Conservation (phyloP, 2,329 filamentous ascomycete genomes). For the Neoarthrinium moseri region DNA sequence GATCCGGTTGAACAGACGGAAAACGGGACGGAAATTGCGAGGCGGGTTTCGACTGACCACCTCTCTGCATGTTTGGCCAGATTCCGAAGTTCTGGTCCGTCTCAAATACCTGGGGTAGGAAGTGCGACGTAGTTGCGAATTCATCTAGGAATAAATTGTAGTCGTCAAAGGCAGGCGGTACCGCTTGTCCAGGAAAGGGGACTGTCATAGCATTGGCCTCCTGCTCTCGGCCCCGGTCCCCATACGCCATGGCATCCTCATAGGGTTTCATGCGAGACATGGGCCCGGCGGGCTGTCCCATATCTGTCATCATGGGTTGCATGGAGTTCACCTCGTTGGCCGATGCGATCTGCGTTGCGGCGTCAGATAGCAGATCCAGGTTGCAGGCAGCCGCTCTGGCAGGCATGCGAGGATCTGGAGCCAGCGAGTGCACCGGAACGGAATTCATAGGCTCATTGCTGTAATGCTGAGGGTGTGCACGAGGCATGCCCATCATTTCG, state of each 20-base stretch:
- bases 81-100: slow-evolving; percentile 50
- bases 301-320: slow-evolving; percentile 47
- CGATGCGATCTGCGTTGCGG: slow-evolving; percentile 51
- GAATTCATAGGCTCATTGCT: slow-evolving; percentile 38
- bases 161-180: slow-evolving; percentile 47
- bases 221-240: slow-evolving; percentile 45
- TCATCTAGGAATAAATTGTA: slow-evolving; percentile 62
- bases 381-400: slow-evolving; percentile 51
- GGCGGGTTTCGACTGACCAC: slow-evolving; percentile 44
- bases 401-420: slow-evolving; percentile 46
- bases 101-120: slow-evolving; percentile 54
- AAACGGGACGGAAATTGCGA: slow-evolving; percentile 56
- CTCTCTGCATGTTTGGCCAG: slow-evolving; percentile 46
- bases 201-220: slow-evolving; percentile 41
- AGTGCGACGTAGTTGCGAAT: slow-evolving; percentile 52
- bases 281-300: slow-evolving; percentile 37
- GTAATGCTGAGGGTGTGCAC: slow-evolving; percentile 35
- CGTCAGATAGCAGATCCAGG: slow-evolving; percentile 58
- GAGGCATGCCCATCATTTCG: slow-evolving; percentile 44
- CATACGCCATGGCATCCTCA: slow-evolving; percentile 46
- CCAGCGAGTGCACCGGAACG: slow-evolving; percentile 35
- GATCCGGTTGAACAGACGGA: slow-evolving; percentile 52
- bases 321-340: slow-evolving; percentile 55
- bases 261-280: slow-evolving; percentile 48
- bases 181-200: slow-evolving; percentile 36